Conservation (phyloP, 495 filamentous ascomycete genomes). For the Daldinia bambusicola region DNA sequence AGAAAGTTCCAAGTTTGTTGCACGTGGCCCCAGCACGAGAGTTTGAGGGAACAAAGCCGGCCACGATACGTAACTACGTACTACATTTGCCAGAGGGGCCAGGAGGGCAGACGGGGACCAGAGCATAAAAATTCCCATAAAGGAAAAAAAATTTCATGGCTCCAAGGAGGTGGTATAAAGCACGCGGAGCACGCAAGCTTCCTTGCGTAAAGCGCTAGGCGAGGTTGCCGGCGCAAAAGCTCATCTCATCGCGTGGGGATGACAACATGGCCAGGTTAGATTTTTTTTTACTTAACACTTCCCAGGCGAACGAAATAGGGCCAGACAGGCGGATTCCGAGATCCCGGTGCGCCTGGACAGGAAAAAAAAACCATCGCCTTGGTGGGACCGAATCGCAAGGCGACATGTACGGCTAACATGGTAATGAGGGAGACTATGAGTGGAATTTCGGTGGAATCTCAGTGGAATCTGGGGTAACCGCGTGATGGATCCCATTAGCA, state of each 20-base stretch:
- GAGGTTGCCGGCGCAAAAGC: slow-evolving; percentile 21
- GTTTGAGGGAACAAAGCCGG: slow-evolving; percentile 24
- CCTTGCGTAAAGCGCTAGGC: slow-evolving; percentile 12
- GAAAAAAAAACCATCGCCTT: slow-evolving; percentile 41
- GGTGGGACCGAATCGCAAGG: slow-evolving; percentile 36
- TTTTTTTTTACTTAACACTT: not conserved
- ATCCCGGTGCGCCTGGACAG: slow-evolving; percentile 13
- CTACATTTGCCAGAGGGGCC: not conserved
- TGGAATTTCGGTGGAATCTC: slow-evolving; percentile 41
- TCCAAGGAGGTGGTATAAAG: slow-evolving; percentile 28
- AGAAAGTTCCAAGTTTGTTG: slow-evolving; percentile 35
- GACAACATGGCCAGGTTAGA: slow-evolving; percentile 23
- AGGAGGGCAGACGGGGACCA: too few species aligned
- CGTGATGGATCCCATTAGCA: slow-evolving; percentile 47
- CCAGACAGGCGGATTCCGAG: slow-evolving; percentile 11
- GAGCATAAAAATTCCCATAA: slow-evolving; percentile 11
- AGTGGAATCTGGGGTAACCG: slow-evolving; percentile 49
- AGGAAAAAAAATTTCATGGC: slow-evolving; percentile 36
- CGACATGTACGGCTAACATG: slow-evolving; percentile 2
- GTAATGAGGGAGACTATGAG: not conserved
- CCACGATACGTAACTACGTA: slow-evolving; percentile 43
- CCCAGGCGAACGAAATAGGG: not conserved
- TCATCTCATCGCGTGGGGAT: slow-evolving; percentile 26
- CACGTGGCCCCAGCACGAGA: slow-evolving; percentile 28
- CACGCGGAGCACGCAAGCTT: slow-evolving; percentile 17